phyloP scores from a whole-genome alignment of 2,329 filamentous ascomycete species.

The Neofusicoccum kwambonambiense region DNA sequence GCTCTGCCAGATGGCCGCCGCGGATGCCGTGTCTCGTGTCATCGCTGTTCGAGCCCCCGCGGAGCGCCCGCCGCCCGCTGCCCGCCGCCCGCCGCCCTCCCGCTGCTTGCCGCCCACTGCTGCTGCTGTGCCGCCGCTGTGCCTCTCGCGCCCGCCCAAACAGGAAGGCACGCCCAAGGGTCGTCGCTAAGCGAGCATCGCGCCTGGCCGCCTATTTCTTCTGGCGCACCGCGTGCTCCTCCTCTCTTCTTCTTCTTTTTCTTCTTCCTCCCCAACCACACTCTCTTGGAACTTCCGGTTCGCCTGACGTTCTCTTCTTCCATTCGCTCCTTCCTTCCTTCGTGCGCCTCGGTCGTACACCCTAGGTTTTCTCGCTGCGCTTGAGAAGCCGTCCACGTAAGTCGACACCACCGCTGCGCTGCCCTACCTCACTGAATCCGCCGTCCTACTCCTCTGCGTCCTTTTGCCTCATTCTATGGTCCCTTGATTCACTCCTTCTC shows the following conservation, averaged over 20 bases:
- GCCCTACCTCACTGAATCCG: not conserved
- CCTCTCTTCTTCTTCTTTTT: not conserved
- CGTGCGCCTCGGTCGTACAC: not conserved
- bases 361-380: slow-evolving; percentile 6
- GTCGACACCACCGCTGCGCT: not conserved
- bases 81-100: not conserved
- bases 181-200: not conserved
- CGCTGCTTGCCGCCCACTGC: not conserved
- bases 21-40: not conserved
- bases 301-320: not conserved
- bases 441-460: not conserved
- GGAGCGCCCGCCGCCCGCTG: not conserved
- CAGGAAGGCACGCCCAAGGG: not conserved
- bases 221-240: not conserved
- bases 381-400: slow-evolving; percentile 15
- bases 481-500: not conserved
- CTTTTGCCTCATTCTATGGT: not conserved
- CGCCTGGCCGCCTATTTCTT: not conserved
- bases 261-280: not conserved
- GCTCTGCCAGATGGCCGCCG: not conserved
- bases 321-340: not conserved
- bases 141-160: not conserved
- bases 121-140: not conserved
- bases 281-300: not conserved
- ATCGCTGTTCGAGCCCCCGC: not conserved